phyloP scores from a whole-genome alignment of 2,329 filamentous ascomycete species.

The Penicillium janthinellum region DNA sequence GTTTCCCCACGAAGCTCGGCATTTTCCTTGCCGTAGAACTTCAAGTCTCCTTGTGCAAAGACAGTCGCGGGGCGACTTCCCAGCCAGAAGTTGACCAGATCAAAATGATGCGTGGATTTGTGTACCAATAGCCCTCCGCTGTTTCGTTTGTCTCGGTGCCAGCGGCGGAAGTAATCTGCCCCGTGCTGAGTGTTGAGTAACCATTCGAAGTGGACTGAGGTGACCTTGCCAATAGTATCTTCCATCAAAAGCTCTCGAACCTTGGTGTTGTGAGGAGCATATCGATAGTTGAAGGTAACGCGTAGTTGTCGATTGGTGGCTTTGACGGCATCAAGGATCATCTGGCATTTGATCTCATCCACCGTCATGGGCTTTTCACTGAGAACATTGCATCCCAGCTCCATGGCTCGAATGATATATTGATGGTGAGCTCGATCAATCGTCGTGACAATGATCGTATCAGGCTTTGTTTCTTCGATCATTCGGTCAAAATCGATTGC shows the following conservation, averaged over 20 bases:
- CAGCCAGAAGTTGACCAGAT: constrained; percentile 66
- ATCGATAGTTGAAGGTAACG: constrained; percentile 67
- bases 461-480: constrained; percentile 57
- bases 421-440: constrained; percentile 64
- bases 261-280: constrained; percentile 65
- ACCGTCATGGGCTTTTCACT: constrained; percentile 69
- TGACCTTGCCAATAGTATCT: constrained; percentile 59
- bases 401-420: constrained; percentile 62
- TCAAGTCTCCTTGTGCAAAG: constrained; percentile 60
- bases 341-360: constrained; percentile 56
- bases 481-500: constrained; percentile 61
- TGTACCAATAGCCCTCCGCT: constrained; percentile 62
- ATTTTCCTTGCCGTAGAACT: constrained; percentile 64
- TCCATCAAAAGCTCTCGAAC: constrained; percentile 57
- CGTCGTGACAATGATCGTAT: constrained; percentile 65
- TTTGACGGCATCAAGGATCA: constrained; percentile 59
- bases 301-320: constrained; percentile 54
- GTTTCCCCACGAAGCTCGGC: constrained; percentile 58
- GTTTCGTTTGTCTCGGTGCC: constrained; percentile 64
- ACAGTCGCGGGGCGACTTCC: constrained; percentile 58
- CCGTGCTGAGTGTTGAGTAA: constrained; percentile 64
- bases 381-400: constrained; percentile 62
- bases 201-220: constrained; percentile 65
- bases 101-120: constrained; percentile 66
- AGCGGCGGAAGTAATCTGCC: constrained; percentile 61